Evolutionary conservation across 345 rosid genomes (phyloP).

Genomic region (Linum trigynum): DNA sequence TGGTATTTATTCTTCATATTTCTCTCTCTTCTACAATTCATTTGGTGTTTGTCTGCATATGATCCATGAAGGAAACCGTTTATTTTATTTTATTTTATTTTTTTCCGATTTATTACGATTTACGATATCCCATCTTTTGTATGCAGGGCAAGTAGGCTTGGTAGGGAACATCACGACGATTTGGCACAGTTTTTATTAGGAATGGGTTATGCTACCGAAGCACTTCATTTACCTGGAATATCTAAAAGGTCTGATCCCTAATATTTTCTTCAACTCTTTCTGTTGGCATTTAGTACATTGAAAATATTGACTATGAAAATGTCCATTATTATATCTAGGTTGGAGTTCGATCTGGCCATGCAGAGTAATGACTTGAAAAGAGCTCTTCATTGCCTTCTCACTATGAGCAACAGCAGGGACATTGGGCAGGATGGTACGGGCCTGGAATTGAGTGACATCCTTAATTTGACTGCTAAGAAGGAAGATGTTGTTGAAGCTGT

Average conservation of each 20-base stretch:
- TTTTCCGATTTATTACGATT: background rate
- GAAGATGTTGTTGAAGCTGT: conserved; percentile 93
- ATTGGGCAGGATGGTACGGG: conserved; percentile 72
- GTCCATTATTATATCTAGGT: conserved; percentile 28
- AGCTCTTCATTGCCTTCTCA: conserved; percentile 94
- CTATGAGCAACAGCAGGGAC: conserved; percentile 93
- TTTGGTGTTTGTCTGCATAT: background rate
- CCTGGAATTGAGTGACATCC: conserved; percentile 78
- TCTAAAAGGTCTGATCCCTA: conserved; percentile 62
- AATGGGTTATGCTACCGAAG: conserved; percentile 99
- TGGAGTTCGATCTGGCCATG: conserved; percentile 98
- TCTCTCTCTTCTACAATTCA: background rate
- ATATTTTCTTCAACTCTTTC: background rate
- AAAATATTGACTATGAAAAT: background rate
- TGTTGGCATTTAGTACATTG: background rate
- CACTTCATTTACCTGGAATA: conserved; percentile 98
- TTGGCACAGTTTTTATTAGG: conserved; percentile 95
- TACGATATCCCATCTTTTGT: conserved; percentile 12
- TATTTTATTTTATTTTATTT: background rate
- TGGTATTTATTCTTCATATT: conserved; percentile 37
- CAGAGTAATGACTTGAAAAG: conserved; percentile 96
- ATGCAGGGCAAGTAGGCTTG: conserved; percentile 96
- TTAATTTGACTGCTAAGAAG: conserved; percentile 67
- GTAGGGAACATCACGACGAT: conserved; percentile 98
- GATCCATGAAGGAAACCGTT: background rate